A percentile compares a stretch with the other conserved stretches of the same genome.
Conservation (phyloP, 495 filamentous ascomycete species). For the Lineolata rhizophorae region DNA sequence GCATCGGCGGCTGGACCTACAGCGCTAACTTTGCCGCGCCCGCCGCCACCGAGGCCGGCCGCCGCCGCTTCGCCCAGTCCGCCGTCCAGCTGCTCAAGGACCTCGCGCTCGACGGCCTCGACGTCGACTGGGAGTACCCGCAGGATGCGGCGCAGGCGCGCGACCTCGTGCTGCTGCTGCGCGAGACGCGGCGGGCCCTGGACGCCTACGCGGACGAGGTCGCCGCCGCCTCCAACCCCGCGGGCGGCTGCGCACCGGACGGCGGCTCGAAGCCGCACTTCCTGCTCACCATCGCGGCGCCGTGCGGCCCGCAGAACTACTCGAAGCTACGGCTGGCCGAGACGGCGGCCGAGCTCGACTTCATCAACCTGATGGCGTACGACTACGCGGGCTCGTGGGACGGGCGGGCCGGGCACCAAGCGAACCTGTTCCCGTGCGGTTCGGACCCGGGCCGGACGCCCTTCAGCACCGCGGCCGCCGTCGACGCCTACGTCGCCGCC, state of each 20-base stretch:
- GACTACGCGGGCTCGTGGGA: slow-evolving; percentile 39
- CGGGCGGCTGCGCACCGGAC: slow-evolving; percentile 6
- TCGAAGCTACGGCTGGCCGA: slow-evolving; percentile 35
- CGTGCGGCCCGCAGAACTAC: slow-evolving; percentile 44
- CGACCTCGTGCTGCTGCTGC: slow-evolving; percentile 49
- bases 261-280: slow-evolving; percentile 37
- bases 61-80: slow-evolving; percentile 42
- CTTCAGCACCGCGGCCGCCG: slow-evolving; percentile 44
- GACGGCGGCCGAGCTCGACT: slow-evolving; percentile 62
- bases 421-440: slow-evolving; percentile 42
- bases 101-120: slow-evolving; percentile 37
- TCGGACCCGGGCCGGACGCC: slow-evolving; percentile 36
- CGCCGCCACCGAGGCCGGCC: slow-evolving; percentile 37
- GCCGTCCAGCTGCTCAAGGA: slow-evolving; percentile 46
- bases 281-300: slow-evolving; percentile 53
- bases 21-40: slow-evolving; percentile 64
- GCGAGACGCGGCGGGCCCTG: slow-evolving; percentile 38
- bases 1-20: slow-evolving; percentile 95
- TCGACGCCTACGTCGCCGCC: slow-evolving; percentile 43
- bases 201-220: slow-evolving; percentile 34
- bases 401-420: slow-evolving; percentile 41
- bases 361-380: slow-evolving; percentile 48
- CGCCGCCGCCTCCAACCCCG: slow-evolving; percentile 13
- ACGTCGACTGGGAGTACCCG: slow-evolving; percentile 54
- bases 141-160: slow-evolving; percentile 33